phyloP scores from a whole-genome alignment of 176 grass and related monocot species.

The Phragmites australis region DNA sequence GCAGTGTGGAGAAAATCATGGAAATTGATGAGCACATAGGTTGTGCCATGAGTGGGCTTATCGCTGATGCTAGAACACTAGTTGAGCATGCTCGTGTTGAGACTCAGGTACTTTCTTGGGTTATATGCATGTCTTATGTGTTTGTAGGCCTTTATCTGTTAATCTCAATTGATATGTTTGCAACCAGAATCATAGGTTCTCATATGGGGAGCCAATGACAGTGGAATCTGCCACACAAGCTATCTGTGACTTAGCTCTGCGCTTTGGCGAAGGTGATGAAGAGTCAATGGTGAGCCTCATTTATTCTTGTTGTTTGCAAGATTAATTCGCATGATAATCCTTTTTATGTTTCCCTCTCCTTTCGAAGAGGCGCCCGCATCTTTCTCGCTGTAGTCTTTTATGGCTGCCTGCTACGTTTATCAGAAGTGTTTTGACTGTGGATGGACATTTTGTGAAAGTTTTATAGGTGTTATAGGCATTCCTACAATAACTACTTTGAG shows the following conservation, averaged over 20 bases:
- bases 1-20: conserved; percentile 99
- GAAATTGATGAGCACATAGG: conserved; percentile 94
- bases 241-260: too few relatives aligned
- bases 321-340: neutral
- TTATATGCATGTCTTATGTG: neutral
- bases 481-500: neutral
- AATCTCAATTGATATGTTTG: conserved; percentile 18
- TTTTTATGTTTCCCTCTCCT: neutral
- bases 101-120: conserved; percentile 59
- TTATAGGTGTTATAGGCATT: neutral
- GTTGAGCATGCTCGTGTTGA: conserved; percentile 96
- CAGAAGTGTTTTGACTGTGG: neutral
- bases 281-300: conserved; percentile 71
- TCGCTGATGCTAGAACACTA: conserved; percentile 93
- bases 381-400: neutral
- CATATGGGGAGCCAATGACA: conserved; percentile 96
- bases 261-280: conserved; percentile 54
- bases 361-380: neutral
- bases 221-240: conserved; percentile 85
- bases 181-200: conserved; percentile 94
- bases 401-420: conserved; percentile 14
- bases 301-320: conserved; percentile 16
- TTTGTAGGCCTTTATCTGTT: neutral
- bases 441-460: neutral
- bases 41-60: conserved; percentile 92